Evolutionary conservation across 2,329 filamentous ascomycete species (phyloP).

Genomic region (Talaromyces pinophilus): DNA sequence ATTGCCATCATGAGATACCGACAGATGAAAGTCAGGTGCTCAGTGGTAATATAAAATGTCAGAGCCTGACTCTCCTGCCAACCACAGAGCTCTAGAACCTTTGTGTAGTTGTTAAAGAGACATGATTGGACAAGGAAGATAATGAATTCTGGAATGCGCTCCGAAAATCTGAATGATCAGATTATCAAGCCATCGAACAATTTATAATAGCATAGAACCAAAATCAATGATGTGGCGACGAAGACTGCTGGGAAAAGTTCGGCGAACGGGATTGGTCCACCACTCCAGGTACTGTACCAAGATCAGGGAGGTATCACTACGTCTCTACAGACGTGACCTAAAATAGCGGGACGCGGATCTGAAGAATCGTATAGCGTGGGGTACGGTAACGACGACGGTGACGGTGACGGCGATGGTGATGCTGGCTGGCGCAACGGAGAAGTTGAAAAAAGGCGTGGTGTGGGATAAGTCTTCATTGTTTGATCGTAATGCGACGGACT

Average conservation of each 20-base stretch:
- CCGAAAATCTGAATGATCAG: background rate
- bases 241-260: background rate
- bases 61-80: background rate
- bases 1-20: conserved; percentile 11
- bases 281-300: background rate
- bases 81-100: background rate
- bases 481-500: conserved; percentile 21
- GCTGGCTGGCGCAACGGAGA: conserved; percentile 19
- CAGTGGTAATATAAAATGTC: background rate
- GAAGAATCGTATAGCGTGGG: conserved; percentile 2
- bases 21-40: background rate
- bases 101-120: conserved; percentile 11
- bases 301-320: conserved; percentile 20
- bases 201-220: conserved; percentile 3
- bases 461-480: conserved; percentile 24
- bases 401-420: background rate
- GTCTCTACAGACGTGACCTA: conserved; percentile 9
- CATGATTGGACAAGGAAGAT: conserved; percentile 12
- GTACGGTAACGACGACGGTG: background rate
- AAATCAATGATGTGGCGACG: conserved; percentile 20
- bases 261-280: conserved; percentile 16
- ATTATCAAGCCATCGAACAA: background rate
- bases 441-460: conserved; percentile 10
- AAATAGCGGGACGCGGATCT: background rate
- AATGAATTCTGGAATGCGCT: background rate